Base-by-base conservation (phyloP, 2,329 filamentous ascomycete genomes). In the Clonostachys solani region DNA sequence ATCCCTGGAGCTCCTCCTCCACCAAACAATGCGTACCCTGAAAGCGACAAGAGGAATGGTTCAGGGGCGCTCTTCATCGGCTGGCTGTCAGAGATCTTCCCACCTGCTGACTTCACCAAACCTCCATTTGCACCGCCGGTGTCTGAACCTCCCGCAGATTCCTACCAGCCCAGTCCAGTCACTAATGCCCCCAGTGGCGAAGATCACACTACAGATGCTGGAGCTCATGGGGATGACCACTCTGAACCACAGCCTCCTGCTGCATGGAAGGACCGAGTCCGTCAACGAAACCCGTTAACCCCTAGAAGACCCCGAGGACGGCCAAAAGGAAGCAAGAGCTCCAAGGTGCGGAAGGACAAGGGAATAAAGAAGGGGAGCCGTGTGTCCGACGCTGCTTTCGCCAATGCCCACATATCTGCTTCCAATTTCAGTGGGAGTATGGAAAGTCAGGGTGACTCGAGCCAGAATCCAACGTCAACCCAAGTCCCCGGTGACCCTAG, bases 71-170 rank as follows among this genome's bases (percentile, higher is more conserved):
- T 80, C 12, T 80, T 85, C 49, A 71, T 86, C 33, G 75, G 78
- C 17, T 85, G 81, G 81, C 63, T 84, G 41, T 68, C 78, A 12
- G 81, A 85, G 56, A 81, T 86, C 46, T 86, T 85, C 50, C 81
- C 81, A 16, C 68, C 64, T 35, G 47, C 60, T 63, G 48, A 59
- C 42, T 50, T 35, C 9, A 16, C 42, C 7, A 35, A 33, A 12
- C 33, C 34, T 17, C 33, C 49, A 47, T 33, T 43, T 23, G 58
- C 48, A 29, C 8, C 23, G 23, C 9, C 23, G 23, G 23, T 9
- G 23, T 9, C 23, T 29, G 4, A 29, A 4, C 23, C 10, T 44
- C 48, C 19, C 47, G 34, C 12, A 43, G 49, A 7, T 40, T 51
- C 13, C 36, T 37, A 9, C 44, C 42, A 8, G 42, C 46, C 8